Evolutionary conservation across 2,329 filamentous ascomycete genomes (phyloP), one percentile per base, ranked within the genome.

Genomic region (Emericellopsis atlantica): DNA sequence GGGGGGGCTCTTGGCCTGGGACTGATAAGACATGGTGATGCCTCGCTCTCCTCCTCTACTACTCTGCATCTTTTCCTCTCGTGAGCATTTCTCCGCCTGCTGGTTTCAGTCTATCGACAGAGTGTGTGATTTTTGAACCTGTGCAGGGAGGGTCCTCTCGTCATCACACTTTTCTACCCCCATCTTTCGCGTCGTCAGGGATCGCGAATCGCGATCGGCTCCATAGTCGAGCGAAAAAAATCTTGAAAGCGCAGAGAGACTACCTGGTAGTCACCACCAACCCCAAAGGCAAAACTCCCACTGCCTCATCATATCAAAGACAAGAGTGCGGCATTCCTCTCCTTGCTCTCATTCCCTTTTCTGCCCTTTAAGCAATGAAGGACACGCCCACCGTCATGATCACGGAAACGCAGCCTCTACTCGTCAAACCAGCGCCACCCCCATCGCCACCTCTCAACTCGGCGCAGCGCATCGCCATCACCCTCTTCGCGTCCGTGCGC

Each of bases 401-500:
- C 15, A 37, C 39, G 21, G 33, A 35, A 24, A 39, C 40, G 14
- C 22, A 34, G 37, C 41, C 40, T 16, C 40, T 41, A 5, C 34
- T 41, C 9, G 15, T 32, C 37, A 39, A 18, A 21, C n/a, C 15
- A 9, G n/a, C 22, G 34, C 14, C 22, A 11, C 26, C 32, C 22
- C 9, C 26, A 35, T 15, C 37, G 14, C 36, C 10, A 2, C 21
- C 40, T 15, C 35, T 48, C 6, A 46, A 46, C 21, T 41, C 48
- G 39, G 41, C 51, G 6, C 55, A 55, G 37, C 43, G 46, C 40
- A 21, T 46, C 31, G 49, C 52, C 35, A 48, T 56, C 26, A 38
- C 44, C 5, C 40, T 47, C 29, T 53, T 58, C 16, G 48, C 49
- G 8, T 36, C 47, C 22, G 46, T 52, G 7, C 56, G 56, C 45